phyloP scores from a whole-genome alignment of 495 filamentous ascomycete species.

The Tuber microsphaerosporum region DNA sequence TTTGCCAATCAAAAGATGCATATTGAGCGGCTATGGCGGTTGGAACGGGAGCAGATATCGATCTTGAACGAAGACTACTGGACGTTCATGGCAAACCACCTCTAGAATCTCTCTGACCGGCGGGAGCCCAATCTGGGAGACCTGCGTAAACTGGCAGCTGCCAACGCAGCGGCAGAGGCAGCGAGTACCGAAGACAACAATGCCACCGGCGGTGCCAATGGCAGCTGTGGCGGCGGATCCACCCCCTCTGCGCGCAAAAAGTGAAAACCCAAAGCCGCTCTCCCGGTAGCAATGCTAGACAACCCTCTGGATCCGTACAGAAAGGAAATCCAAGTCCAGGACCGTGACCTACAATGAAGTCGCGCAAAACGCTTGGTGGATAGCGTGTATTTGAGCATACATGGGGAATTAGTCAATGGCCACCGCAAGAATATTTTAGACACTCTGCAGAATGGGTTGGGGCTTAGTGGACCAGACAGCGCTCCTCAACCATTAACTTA shows the following conservation, averaged over 20 bases:
- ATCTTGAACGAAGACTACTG: conserved; percentile 35
- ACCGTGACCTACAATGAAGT: conserved; percentile 34
- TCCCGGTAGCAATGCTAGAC: conserved; percentile 3
- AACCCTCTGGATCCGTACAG: conserved; percentile 24
- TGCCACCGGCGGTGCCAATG: not conserved
- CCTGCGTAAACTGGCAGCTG: conserved; percentile 7
- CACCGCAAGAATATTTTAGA: conserved; percentile 16
- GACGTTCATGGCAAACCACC: conserved; percentile 23
- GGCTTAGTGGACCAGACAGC: conserved; percentile 22
- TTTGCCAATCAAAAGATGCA: conserved; percentile 14
- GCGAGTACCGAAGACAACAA: conserved; percentile 1
- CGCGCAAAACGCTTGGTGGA: conserved; percentile 38
- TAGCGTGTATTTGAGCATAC: conserved; percentile 37
- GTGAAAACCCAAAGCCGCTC: not conserved
- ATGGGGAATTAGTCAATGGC: conserved; percentile 22
- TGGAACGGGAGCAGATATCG: conserved; percentile 31
- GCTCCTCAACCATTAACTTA: not conserved
- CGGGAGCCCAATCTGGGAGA: conserved; percentile 30
- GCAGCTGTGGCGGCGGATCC: not conserved
- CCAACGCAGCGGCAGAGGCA: not conserved
- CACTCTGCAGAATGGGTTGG: conserved; percentile 18
- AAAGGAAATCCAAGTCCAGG: conserved; percentile 33
- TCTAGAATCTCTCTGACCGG: conserved; percentile 10
- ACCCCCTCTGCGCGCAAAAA: conserved; percentile 21
- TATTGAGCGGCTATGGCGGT: conserved; percentile 15